Percentiles rank a stretch among this genome's conserved stretches.
phyloP scores from a whole-genome alignment of 169 alveolate genomes.

The Plasmodium adleri region DNA sequence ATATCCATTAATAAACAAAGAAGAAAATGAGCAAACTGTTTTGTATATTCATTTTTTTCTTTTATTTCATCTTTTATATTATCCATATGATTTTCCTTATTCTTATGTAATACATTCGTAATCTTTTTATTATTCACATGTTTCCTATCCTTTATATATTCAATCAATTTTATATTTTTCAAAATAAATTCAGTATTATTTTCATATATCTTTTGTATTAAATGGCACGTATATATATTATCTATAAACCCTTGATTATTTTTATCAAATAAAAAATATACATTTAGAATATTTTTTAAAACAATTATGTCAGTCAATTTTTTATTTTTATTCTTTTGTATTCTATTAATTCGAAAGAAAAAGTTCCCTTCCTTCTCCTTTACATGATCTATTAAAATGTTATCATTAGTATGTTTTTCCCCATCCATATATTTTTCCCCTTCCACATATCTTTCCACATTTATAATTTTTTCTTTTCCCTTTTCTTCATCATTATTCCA shows the following conservation, averaged over 20 bases:
- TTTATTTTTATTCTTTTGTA: constrained; percentile 6
- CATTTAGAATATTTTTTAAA: constrained; percentile 53
- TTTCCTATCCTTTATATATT: constrained; percentile 33
- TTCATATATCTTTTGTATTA: constrained; percentile 64
- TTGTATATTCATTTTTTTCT: constrained; percentile 35
- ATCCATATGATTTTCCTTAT: background rate
- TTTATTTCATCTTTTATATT: constrained; percentile 1
- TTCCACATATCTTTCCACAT: background rate
- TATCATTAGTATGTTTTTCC: background rate
- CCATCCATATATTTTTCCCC: background rate
- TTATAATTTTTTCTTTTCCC: background rate
- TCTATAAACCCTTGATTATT: constrained; percentile 57
- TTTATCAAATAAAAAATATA: constrained; percentile 66
- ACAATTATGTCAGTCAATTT: constrained; percentile 27
- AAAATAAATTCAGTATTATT: constrained; percentile 40
- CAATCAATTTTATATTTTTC: constrained; percentile 49
- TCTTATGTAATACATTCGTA: constrained; percentile 2
- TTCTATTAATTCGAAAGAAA: background rate
- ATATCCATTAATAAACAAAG: constrained; percentile 25
- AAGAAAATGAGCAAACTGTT: constrained; percentile 46
- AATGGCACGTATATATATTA: constrained; percentile 46
- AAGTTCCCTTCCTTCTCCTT: too few species aligned
- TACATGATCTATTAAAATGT: too few species aligned
- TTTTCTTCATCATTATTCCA: constrained; percentile 9
- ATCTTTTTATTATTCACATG: constrained; percentile 26